phyloP scores from a whole-genome alignment of 495 filamentous ascomycete genomes.

The Cryomyces antarcticus region DNA sequence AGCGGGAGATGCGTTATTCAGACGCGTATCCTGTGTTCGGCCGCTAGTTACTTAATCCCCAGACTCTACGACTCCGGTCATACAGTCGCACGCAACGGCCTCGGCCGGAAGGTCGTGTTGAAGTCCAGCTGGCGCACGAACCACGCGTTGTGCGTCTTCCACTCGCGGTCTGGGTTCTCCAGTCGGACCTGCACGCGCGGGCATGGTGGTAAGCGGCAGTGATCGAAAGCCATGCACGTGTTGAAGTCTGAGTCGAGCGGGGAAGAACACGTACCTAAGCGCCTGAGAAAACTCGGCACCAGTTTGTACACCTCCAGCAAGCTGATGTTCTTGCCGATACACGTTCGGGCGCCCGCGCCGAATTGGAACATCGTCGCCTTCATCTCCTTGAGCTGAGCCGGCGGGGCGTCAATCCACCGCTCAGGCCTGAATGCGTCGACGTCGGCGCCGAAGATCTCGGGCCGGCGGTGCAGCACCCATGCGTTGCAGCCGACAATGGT shows the following conservation, averaged over 20 bases:
- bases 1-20: too few species aligned
- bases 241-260: too few species aligned
- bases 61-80: too few species aligned
- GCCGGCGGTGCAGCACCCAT: constrained; percentile 33
- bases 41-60: too few species aligned
- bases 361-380: constrained; percentile 31
- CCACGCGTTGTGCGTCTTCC: constrained; percentile 52
- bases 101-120: constrained; percentile 32
- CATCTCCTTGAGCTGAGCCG: constrained; percentile 23
- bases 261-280: constrained; percentile 31
- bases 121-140: constrained; percentile 52
- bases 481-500: constrained; percentile 40
- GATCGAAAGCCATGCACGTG: too few species aligned
- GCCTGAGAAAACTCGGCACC: constrained; percentile 47
- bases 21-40: too few species aligned
- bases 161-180: constrained; percentile 36
- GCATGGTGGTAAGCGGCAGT: too few species aligned
- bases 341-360: constrained; percentile 43
- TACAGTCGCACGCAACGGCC: too few species aligned
- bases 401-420: constrained; percentile 30
- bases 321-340: constrained; percentile 54
- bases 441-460: constrained; percentile 31
- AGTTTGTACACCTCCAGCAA: constrained; percentile 65
- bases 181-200: constrained; percentile 9
- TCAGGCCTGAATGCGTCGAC: constrained; percentile 32